A percentile compares a stretch with the other conserved stretches of the same genome.
phyloP scores from a whole-genome alignment of 805 yeast genomes.

The Yamadazyma olivae region DNA sequence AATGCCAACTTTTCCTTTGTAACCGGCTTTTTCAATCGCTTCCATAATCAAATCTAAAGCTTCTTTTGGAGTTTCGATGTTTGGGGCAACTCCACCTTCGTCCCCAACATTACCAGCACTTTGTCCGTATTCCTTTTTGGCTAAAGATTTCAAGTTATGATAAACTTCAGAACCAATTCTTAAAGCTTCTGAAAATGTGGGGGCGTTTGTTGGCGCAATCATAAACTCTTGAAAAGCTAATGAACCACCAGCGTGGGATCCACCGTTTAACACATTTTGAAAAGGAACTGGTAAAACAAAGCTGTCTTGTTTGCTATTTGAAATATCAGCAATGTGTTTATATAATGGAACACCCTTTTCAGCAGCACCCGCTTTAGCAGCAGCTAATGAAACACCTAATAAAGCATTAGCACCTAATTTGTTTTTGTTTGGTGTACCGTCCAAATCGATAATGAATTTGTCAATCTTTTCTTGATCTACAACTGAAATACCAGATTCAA shows the following conservation, averaged over 20 bases:
- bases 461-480: constrained; percentile 16
- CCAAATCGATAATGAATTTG: constrained; percentile 14
- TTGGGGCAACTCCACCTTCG: constrained; percentile 24
- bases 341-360: constrained; percentile 17
- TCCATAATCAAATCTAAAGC: constrained; percentile 18
- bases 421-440: constrained; percentile 19
- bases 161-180: constrained; percentile 20
- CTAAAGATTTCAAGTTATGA: constrained; percentile 17
- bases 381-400: constrained; percentile 20
- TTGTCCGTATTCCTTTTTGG: constrained; percentile 17
- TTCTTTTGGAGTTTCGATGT: constrained; percentile 17
- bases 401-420: constrained; percentile 22
- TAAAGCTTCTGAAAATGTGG: constrained; percentile 17
- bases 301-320: constrained; percentile 9
- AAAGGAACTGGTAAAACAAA: constrained; percentile 22
- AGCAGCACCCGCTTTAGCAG: constrained; percentile 20
- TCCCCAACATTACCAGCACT: constrained; percentile 24
- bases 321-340: constrained; percentile 16
- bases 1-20: constrained; percentile 16
- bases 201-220: constrained; percentile 18
- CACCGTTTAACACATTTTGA: constrained; percentile 22
- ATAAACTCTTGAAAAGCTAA: constrained; percentile 23
- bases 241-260: constrained; percentile 22
- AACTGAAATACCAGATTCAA: constrained; percentile 12
- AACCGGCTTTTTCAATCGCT: constrained; percentile 17